phyloP scores from a whole-genome alignment of 2,329 filamentous ascomycete species.

The Nothopassalora personata region DNA sequence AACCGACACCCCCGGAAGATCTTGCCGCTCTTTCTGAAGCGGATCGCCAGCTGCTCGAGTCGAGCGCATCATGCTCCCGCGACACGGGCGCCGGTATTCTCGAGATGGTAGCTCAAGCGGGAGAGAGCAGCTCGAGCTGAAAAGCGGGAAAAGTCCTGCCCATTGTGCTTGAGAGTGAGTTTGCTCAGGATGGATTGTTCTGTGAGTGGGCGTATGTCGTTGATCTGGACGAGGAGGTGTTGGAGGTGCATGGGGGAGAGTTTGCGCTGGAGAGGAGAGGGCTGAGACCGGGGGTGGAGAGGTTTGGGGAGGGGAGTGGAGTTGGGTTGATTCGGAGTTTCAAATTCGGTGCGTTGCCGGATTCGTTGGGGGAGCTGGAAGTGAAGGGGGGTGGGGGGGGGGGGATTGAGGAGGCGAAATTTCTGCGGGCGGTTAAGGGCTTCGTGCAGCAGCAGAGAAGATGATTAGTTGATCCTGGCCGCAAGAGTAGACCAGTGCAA shows the following conservation, averaged over 20 bases:
- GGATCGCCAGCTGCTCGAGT: background rate
- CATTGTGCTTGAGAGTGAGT: constrained; percentile 13
- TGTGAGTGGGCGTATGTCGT: constrained; percentile 30
- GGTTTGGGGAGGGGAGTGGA: background rate
- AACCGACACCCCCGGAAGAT: background rate
- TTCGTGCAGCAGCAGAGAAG: too few relatives aligned
- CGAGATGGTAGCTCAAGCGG: background rate
- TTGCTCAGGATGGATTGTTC: constrained; percentile 18
- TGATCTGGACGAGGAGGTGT: constrained; percentile 20
- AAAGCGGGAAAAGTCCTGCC: background rate
- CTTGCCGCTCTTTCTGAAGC: background rate
- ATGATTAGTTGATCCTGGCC: too few relatives aligned
- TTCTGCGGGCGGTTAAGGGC: too few relatives aligned
- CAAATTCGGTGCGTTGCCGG: background rate
- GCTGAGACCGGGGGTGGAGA: background rate
- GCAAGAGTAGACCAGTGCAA: too few relatives aligned
- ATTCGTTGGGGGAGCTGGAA: background rate
- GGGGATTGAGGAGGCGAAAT: too few relatives aligned
- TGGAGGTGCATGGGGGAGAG: constrained; percentile 12
- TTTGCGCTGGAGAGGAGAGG: background rate
- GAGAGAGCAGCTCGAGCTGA: background rate
- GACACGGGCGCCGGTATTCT: background rate
- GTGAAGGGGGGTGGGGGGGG: too few relatives aligned
- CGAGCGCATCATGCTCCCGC: background rate
- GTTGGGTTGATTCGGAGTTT: background rate